A percentile compares a stretch with the other conserved stretches of the same genome.
These are phyloP conservation scores for Colletotrichum trifolii DNA, from an alignment of 2,329 filamentous ascomycete genomes.

Conservation along the genomic window DNA sequence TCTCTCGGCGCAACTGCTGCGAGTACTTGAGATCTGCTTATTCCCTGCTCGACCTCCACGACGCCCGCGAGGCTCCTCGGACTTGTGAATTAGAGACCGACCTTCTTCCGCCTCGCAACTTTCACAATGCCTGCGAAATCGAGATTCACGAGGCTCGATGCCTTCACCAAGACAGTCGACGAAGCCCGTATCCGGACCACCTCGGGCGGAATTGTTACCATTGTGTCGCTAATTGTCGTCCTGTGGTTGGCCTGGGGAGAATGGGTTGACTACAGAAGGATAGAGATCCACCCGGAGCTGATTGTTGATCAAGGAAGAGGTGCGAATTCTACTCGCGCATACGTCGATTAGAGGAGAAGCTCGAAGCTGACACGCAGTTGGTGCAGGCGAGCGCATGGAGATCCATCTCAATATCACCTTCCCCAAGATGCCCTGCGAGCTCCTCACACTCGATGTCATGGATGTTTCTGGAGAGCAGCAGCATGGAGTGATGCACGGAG, in stretches of 20 bases:
- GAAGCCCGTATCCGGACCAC: conserved; percentile 97
- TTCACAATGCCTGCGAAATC: conserved; percentile 85
- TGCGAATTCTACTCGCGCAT: conserved; percentile 50
- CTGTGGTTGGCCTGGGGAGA: conserved; percentile 92
- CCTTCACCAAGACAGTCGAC: conserved; percentile 99
- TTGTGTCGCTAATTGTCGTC: conserved; percentile 88
- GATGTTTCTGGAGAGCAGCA: conserved; percentile 98
- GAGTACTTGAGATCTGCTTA: conserved; percentile 17
- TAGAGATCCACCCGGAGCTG: conserved; percentile 89
- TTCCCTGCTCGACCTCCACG: conserved; percentile 20
- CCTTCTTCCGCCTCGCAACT: conserved; percentile 11
- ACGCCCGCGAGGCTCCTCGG: conserved; percentile 20
- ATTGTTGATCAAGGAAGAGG: conserved; percentile 97
- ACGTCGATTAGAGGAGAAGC: background rate
- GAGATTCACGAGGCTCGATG: conserved; percentile 94
- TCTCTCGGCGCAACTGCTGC: conserved; percentile 29
- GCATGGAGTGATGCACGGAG: conserved; percentile 90
- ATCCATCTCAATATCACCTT: conserved; percentile 98
- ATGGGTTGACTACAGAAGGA: conserved; percentile 91
- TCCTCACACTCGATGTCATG: conserved; percentile 98
- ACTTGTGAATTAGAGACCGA: conserved; percentile 16
- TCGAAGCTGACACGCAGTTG: conserved; percentile 39
- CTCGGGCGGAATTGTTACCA: conserved; percentile 93
- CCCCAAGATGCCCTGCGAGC: conserved; percentile 91
- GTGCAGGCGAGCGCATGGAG: conserved; percentile 93